Conservation (phyloP, 768 basidiomycete species). For the Tylopilus sp. region DNA sequence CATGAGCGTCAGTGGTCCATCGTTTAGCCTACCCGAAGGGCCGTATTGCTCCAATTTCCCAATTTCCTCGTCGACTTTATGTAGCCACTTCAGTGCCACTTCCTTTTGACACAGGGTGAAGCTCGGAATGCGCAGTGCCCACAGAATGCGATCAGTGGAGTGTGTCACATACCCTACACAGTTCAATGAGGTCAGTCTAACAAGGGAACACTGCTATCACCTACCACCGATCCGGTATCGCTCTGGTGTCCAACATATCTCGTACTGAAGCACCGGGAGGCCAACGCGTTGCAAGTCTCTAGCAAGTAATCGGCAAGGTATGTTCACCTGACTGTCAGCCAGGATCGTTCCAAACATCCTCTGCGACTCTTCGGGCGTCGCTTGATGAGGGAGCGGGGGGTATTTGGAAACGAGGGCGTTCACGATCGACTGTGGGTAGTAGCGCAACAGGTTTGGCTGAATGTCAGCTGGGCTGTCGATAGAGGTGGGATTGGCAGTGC, state of each 20-base stretch:
- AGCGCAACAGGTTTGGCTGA: conserved; percentile 54
- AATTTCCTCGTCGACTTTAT: conserved; percentile 44
- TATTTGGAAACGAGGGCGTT: conserved; percentile 44
- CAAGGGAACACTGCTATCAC: conserved; percentile 1
- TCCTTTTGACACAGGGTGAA: conserved; percentile 43
- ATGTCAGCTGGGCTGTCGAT: conserved; percentile 48
- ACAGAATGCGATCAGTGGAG: conserved; percentile 59
- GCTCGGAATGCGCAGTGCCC: conserved; percentile 53
- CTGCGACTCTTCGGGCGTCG: conserved; percentile 41
- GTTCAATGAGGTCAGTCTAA: not conserved
- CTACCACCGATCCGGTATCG: conserved; percentile 51
- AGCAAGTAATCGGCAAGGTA: conserved; percentile 62
- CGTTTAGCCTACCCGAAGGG: conserved; percentile 27
- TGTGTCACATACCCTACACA: conserved; percentile 66
- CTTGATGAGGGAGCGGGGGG: conserved; percentile 37
- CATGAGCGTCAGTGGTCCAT: conserved; percentile 45
- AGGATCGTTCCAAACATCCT: conserved; percentile 58
- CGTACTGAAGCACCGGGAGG: conserved; percentile 66
- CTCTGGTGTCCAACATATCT: conserved; percentile 66
- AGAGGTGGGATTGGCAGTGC: conserved; percentile 65
- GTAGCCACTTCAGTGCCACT: conserved; percentile 56
- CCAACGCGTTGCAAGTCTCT: conserved; percentile 50
- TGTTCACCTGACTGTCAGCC: conserved; percentile 60
- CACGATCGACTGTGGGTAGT: conserved; percentile 52
- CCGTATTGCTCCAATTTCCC: conserved; percentile 36